phyloP scores from a whole-genome alignment of 345 rosid genomes.

The Salix koriyanagi region DNA sequence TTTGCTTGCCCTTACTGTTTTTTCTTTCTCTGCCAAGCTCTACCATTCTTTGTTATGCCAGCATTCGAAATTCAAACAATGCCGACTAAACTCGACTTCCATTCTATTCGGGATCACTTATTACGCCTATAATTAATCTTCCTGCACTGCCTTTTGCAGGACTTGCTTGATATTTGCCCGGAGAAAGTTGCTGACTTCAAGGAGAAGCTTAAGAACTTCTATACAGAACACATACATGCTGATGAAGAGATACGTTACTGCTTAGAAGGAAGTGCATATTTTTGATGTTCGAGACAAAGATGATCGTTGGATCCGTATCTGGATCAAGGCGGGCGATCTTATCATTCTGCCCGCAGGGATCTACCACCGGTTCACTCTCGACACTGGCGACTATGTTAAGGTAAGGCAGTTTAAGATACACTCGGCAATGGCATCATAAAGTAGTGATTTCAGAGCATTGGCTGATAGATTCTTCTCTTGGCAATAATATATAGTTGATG shows the following conservation, averaged over 20 bases:
- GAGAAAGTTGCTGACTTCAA: conserved; percentile 78
- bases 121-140: not conserved
- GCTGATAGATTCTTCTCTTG: conserved; percentile 1
- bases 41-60: too few species aligned
- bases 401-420: conserved; percentile 25
- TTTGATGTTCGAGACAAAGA: conserved; percentile 78
- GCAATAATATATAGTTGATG: conserved; percentile 51
- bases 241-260: conserved; percentile 92
- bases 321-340: conserved; percentile 75
- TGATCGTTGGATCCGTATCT: conserved; percentile 73
- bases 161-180: conserved; percentile 73
- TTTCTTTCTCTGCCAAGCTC: too few species aligned
- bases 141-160: conserved; percentile 34
- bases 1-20: too few species aligned
- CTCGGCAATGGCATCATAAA: not conserved
- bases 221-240: conserved; percentile 77
- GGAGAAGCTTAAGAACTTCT: conserved; percentile 83
- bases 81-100: too few species aligned
- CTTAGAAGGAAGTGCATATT: conserved; percentile 78
- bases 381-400: conserved; percentile 66
- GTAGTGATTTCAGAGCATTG: not conserved
- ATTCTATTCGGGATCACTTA: too few species aligned
- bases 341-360: conserved; percentile 76
- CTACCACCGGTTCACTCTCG: conserved; percentile 88
- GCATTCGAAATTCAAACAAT: too few species aligned